These are phyloP conservation scores for Colletotrichum agaves DNA, from an alignment of 2,329 filamentous ascomycete species.

Conservation along the genomic window DNA sequence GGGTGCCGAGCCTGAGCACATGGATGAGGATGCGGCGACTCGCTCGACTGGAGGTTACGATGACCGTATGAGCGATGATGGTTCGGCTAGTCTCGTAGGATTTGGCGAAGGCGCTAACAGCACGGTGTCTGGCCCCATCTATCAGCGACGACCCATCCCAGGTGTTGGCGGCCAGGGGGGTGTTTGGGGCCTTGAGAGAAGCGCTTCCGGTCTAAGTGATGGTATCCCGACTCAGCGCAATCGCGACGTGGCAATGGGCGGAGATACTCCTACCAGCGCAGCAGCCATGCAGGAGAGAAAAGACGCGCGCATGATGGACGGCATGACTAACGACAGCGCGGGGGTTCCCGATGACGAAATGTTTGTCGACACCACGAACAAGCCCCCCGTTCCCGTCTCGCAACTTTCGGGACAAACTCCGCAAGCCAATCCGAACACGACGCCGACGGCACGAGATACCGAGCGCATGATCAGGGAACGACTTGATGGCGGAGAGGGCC, in stretches of 20 bases:
- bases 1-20: slow-evolving; percentile 55
- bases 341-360: slow-evolving; percentile 59
- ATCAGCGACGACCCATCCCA: slow-evolving; percentile 63
- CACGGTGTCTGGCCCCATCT: slow-evolving; percentile 82
- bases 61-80: slow-evolving; percentile 88
- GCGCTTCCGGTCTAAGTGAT: slow-evolving; percentile 63
- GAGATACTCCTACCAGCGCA: slow-evolving; percentile 57
- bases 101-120: slow-evolving; percentile 93
- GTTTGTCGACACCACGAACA: slow-evolving; percentile 73
- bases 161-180: slow-evolving; percentile 43
- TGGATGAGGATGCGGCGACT: slow-evolving; percentile 63
- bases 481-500: slow-evolving; percentile 62
- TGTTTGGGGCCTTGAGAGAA: slow-evolving; percentile 60
- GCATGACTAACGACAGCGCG: slow-evolving; percentile 68
- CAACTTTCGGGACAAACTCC: slow-evolving; percentile 43
- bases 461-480: slow-evolving; percentile 73
- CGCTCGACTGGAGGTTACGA: slow-evolving; percentile 64
- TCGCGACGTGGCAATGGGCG: slow-evolving; percentile 45
- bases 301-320: slow-evolving; percentile 75
- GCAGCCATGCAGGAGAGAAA: slow-evolving; percentile 62
- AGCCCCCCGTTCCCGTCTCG: slow-evolving; percentile 63
- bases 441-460: slow-evolving; percentile 57
- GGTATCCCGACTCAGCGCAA: slow-evolving; percentile 48
- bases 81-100: slow-evolving; percentile 83
- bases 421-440: slow-evolving; percentile 39